Base-by-base conservation (phyloP, 306 rosid species). In the Sicyos edulis region DNA sequence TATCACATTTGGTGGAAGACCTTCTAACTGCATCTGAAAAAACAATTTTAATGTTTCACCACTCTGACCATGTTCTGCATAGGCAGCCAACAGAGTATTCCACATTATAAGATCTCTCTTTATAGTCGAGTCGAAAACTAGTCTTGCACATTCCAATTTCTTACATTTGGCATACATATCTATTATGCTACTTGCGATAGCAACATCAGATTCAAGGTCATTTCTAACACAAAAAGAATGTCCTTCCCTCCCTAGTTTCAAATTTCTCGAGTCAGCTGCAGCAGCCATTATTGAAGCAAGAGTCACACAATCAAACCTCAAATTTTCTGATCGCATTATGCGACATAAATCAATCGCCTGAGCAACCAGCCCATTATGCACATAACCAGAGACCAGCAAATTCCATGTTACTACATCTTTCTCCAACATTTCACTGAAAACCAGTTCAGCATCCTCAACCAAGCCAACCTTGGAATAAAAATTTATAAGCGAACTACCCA, bases 321-420 rank as follows among this genome's bases (percentile, higher is more conserved):
- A 74, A 8, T 84, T 84, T 74, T 81, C 80, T 12, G 58, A 71
- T 49, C 79, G 79, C 96, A 90, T 92, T 69, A 34, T 10, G 72
- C 0, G 52, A 76, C 96, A 90, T 72, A 76, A 78, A 62, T 75
- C 66, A 65, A 88, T 80, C 3, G 85, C 96, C 77, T 79, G 84
- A 73, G 79, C 96, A 76, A 84, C 58, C 71, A 65, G 73, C 57
- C 96, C 92, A 73, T 17, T 74, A 17, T 81, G 85, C 50, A 80
- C 85, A 59, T 86, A 90, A 54, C 91, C 86, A 20, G 92, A 87
- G 71, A 88, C 77, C 73, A 88, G 80, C 85, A 86, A 78, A 82
- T 92, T 92, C 96, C 96, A 89, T 10, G 91, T 84, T 73, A 88
- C 96, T 74, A 45, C 85, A 79, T 92, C 96, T 80, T 79, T 92